phyloP scores from a whole-genome alignment of 177 flowering plant genomes.

The Tripterygium wilfordii region DNA sequence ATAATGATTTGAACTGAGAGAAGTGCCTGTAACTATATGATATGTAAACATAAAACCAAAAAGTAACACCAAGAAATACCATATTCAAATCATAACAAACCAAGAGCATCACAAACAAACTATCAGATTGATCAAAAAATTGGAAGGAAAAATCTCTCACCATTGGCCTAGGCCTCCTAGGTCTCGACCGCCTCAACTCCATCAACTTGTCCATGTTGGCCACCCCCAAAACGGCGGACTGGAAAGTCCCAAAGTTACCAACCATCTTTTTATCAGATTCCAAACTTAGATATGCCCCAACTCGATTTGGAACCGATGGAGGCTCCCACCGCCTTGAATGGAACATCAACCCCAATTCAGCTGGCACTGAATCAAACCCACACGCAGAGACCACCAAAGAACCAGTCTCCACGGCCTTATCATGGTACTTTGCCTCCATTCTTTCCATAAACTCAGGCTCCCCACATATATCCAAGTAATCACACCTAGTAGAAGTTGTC shows the following conservation, averaged over 20 bases:
- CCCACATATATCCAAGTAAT: constrained; percentile 80
- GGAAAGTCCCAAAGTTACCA: constrained; percentile 68
- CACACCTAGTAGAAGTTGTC: constrained; percentile 28
- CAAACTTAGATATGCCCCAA: constrained; percentile 69
- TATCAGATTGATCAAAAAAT: neutral
- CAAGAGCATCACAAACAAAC: neutral
- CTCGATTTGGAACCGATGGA: constrained; percentile 35
- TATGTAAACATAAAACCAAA: too few species aligned
- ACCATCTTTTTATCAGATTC: constrained; percentile 68
- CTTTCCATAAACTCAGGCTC: constrained; percentile 96
- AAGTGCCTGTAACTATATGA: too few species aligned
- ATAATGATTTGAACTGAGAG: too few species aligned
- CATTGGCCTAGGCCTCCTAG: constrained; percentile 54
- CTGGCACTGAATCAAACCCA: constrained; percentile 89
- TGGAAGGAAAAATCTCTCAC: constrained; percentile 25
- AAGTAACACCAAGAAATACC: too few species aligned
- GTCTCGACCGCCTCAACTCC: constrained; percentile 56
- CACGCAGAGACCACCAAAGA: constrained; percentile 76
- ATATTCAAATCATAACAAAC: too few species aligned
- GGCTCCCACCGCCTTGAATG: constrained; percentile 68
- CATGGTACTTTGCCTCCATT: constrained; percentile 60
- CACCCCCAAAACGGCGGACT: constrained; percentile 69
- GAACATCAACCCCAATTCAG: constrained; percentile 77
- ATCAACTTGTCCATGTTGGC: constrained; percentile 49
- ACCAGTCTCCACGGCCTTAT: constrained; percentile 52